Percentiles rank a stretch among this genome's conserved stretches.
These are phyloP conservation scores for Penicillium expansum DNA, from an alignment of 2,329 filamentous ascomycete species.

Conservation along the genomic window DNA sequence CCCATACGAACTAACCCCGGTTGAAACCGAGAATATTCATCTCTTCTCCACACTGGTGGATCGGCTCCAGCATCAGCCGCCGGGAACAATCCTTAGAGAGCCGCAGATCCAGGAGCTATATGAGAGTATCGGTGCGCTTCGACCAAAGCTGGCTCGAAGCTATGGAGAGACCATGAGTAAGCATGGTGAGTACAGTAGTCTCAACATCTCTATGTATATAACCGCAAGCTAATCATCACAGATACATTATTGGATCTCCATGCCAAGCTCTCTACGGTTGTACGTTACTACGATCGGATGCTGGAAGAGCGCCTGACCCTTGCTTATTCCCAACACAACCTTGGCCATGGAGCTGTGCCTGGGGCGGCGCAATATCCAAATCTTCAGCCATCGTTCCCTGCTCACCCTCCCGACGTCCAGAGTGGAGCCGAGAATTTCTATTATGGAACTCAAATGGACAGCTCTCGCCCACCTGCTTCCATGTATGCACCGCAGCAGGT, in stretches of 20 bases:
- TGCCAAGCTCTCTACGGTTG: conserved; percentile 90
- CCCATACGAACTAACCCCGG: conserved; percentile 88
- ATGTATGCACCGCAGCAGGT: conserved; percentile 15
- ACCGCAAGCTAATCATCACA: conserved; percentile 38
- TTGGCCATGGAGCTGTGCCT: conserved; percentile 54
- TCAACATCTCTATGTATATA: not conserved
- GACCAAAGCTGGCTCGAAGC: conserved; percentile 89
- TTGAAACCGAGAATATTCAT: conserved; percentile 97
- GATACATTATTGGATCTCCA: conserved; percentile 92
- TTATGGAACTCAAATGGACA: conserved; percentile 19
- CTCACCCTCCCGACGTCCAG: conserved; percentile 15
- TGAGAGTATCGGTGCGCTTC: conserved; percentile 88
- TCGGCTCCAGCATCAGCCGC: conserved; percentile 88
- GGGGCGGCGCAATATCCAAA: conserved; percentile 21
- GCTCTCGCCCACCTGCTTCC: conserved; percentile 6
- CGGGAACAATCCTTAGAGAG: conserved; percentile 91
- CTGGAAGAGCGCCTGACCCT: conserved; percentile 90
- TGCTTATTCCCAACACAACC: conserved; percentile 79
- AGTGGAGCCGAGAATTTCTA: conserved; percentile 25
- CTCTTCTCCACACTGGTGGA: conserved; percentile 93
- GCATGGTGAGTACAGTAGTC: conserved; percentile 63
- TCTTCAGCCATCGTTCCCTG: conserved; percentile 13
- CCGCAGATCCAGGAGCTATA: conserved; percentile 98
- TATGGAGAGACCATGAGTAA: conserved; percentile 99
- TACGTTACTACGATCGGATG: conserved; percentile 97